Conservation (phyloP, 495 filamentous ascomycete species). For the Sabuloglossum arenarium region DNA sequence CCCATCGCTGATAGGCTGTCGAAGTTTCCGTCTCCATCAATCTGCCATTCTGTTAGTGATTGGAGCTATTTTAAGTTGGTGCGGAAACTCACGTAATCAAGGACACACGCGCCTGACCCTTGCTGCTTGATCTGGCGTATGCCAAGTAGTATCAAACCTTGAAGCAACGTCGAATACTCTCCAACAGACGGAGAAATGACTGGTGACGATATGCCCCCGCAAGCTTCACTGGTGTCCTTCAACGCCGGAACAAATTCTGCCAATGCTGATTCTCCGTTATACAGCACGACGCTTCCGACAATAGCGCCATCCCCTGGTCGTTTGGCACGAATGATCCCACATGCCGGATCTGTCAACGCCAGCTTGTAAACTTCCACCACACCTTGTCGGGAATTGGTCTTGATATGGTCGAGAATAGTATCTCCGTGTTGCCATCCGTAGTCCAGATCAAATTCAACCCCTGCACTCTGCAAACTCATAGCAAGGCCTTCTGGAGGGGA, state of each 20-base stretch:
- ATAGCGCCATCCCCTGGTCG: slow-evolving; percentile 42
- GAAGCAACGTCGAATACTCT: slow-evolving; percentile 50
- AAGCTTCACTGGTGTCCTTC: slow-evolving; percentile 26
- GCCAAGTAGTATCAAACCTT: slow-evolving; percentile 62
- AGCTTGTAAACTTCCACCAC: slow-evolving; percentile 66
- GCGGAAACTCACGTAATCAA: slow-evolving; percentile 46
- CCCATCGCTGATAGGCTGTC: slow-evolving; percentile 57
- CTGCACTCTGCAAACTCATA: slow-evolving; percentile 44
- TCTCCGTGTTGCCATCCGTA: slow-evolving; percentile 61
- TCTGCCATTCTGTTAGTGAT: slow-evolving; percentile 24
- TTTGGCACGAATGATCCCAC: slow-evolving; percentile 69
- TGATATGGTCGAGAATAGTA: slow-evolving; percentile 52
- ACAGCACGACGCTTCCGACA: slow-evolving; percentile 68
- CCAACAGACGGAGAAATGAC: slow-evolving; percentile 48
- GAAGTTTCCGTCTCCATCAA: slow-evolving; percentile 47
- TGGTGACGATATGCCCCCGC: slow-evolving; percentile 62
- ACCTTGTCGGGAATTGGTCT: slow-evolving; percentile 53
- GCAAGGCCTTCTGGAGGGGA: slow-evolving; percentile 50
- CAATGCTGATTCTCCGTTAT: slow-evolving; percentile 42
- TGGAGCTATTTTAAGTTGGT: background rate
- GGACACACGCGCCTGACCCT: slow-evolving; percentile 42
- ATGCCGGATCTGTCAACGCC: slow-evolving; percentile 50
- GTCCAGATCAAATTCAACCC: slow-evolving; percentile 55
- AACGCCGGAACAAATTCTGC: slow-evolving; percentile 51
- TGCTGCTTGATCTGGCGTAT: slow-evolving; percentile 65